phyloP scores from a whole-genome alignment of 108 stramenopile genomes.

The Licmophora abbreviata region DNA sequence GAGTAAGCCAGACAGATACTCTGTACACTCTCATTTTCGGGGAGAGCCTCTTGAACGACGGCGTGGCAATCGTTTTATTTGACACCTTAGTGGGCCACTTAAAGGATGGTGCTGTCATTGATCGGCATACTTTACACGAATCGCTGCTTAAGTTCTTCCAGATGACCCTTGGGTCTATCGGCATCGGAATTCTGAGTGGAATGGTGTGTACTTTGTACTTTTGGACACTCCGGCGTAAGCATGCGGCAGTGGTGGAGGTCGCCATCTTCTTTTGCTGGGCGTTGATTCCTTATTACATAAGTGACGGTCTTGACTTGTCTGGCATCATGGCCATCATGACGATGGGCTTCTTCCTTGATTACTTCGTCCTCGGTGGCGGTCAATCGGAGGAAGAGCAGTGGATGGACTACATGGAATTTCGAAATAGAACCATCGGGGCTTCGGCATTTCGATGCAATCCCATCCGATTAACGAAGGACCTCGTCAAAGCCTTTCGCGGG shows the following conservation, averaged over 20 bases:
- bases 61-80: constrained; percentile 41
- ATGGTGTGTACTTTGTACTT: constrained; percentile 52
- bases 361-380: constrained; percentile 48
- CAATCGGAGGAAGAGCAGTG: constrained; percentile 22
- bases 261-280: constrained; percentile 60
- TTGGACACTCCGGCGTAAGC: constrained; percentile 38
- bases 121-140: constrained; percentile 4
- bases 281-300: constrained; percentile 69
- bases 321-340: constrained; percentile 50
- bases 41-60: constrained; percentile 73
- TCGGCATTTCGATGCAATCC: neutral
- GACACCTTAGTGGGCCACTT: constrained; percentile 34
- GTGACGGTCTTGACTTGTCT: constrained; percentile 44
- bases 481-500: constrained; percentile 22
- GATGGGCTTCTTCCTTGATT: constrained; percentile 67
- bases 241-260: constrained; percentile 51
- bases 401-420: constrained; percentile 23
- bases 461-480: no score
- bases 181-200: constrained; percentile 51
- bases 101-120: constrained; percentile 21
- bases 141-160: constrained; percentile 19
- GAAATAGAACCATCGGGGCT: neutral
- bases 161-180: constrained; percentile 48
- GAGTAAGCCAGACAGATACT: constrained; percentile 33
- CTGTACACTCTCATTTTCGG: constrained; percentile 67